These are phyloP conservation scores for Suillus subluteus DNA, from an alignment of 768 basidiomycete genomes.

Conservation along the genomic window DNA sequence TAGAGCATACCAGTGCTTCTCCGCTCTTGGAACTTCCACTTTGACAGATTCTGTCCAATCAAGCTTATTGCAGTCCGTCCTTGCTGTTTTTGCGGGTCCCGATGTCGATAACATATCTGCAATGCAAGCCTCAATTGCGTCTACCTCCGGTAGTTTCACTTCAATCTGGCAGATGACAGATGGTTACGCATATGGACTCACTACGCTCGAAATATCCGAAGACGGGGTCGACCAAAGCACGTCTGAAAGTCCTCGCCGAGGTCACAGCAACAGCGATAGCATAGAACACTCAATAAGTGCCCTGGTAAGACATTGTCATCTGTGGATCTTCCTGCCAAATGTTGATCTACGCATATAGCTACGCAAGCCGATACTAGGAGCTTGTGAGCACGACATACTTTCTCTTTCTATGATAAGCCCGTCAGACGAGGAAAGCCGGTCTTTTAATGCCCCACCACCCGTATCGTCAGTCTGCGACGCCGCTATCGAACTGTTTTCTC, in stretches of 20 bases:
- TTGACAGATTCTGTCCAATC: conserved; percentile 85
- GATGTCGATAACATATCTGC: conserved; percentile 83
- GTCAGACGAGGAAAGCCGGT: conserved; percentile 45
- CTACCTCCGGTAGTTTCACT: conserved; percentile 81
- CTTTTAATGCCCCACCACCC: conserved; percentile 71
- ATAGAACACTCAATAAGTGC: conserved; percentile 81
- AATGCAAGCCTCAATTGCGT: conserved; percentile 90
- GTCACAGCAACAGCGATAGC: conserved; percentile 72
- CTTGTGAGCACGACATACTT: conserved; percentile 85
- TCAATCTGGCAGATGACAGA: conserved; percentile 87
- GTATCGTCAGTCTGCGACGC: conserved; percentile 85
- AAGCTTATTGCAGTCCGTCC: conserved; percentile 77
- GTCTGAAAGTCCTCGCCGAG: conserved; percentile 9
- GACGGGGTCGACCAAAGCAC: conserved; percentile 38
- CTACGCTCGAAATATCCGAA: conserved; percentile 60
- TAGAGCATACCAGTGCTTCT: conserved; percentile 89
- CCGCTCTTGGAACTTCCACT: conserved; percentile 74
- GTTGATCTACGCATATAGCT: conserved; percentile 21
- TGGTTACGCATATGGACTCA: conserved; percentile 92
- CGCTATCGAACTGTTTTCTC: conserved; percentile 85
- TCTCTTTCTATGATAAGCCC: conserved; percentile 61
- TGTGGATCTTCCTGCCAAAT: neutral
- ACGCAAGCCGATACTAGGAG: conserved; percentile 77
- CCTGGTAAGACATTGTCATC: conserved; percentile 52
- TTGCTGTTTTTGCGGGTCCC: conserved; percentile 82